Evolutionary conservation across 2,329 filamentous ascomycete species (phyloP), one percentile per base, ranked within the genome.

Genomic region (Talaromyces atroroseus): DNA sequence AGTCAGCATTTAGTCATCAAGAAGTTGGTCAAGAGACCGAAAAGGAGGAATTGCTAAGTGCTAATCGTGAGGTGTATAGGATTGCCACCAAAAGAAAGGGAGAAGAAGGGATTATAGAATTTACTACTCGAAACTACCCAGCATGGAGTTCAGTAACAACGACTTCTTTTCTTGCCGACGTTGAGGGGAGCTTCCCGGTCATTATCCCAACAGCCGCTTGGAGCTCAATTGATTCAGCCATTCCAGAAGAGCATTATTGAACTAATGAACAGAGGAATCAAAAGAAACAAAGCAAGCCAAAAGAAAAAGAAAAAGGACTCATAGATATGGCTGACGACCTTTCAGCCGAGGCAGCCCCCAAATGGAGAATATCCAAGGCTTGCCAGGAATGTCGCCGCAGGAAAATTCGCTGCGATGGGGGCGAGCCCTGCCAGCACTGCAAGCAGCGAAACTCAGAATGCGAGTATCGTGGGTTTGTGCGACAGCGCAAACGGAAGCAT

Each of bases 341-440:
- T 12, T 58, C 61, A 32, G 46, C 59, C n/a, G 23, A 58, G 2
- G 60, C 63, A 20, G 50, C 59, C 20, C 52, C 63, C 1, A 62
- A 65, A n/a, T 71, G 68, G 68, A 66, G 70, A 32, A 71, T 71
- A 40, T 62, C 71, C 32, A 72, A 72, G 49, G 72, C 73, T 0
- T 75, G 73, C 52, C 67, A 74, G 60, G 72, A 74, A 59, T 75
- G 73, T 56, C 68, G 73, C 20, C 68, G 71, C 53, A 65, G 72
- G 52, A 75, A 75, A 62, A 73, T 74, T 60, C 69, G 69, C 26
- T 75, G 72, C 61, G 71, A 73, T 57, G 73, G 72, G 16, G 52
- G 63, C 26, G 65, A 65, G n/a, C 72, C 73, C 54, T 75, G 72
- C 63, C 71, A 74, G 59, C 71, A 71, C 49, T 75, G 73, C 56